A percentile compares a stretch with the other conserved stretches of the same genome.
These are phyloP conservation scores for Osmozyma mogii DNA, from an alignment of 805 yeast species.

Conservation along the genomic window DNA sequence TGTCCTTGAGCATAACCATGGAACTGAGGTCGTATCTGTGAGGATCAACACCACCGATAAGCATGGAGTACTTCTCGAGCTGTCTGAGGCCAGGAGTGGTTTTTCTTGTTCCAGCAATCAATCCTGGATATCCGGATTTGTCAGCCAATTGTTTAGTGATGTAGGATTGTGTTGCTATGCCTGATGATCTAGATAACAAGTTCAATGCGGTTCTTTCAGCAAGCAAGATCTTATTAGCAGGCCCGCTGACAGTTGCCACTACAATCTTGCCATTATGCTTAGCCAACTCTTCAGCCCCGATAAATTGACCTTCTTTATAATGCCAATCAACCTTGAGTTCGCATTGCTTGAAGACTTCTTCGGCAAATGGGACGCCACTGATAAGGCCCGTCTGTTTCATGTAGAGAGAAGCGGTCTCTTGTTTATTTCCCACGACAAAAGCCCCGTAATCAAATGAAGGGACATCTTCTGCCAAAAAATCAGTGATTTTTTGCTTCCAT, in stretches of 20 bases:
- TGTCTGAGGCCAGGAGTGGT: conserved; percentile 94
- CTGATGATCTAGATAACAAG: conserved; percentile 73
- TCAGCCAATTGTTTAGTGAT: conserved; percentile 54
- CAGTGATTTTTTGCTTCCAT: conserved; percentile 75
- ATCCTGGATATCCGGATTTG: conserved; percentile 63
- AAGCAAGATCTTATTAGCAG: conserved; percentile 67
- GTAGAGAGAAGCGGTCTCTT: conserved; percentile 65
- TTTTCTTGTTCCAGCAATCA: conserved; percentile 92
- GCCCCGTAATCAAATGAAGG: conserved; percentile 96
- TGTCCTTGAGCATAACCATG: conserved; percentile 95
- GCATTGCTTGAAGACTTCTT: conserved; percentile 76
- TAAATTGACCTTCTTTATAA: conserved; percentile 55
- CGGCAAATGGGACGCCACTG: conserved; percentile 84
- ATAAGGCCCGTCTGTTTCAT: conserved; percentile 77
- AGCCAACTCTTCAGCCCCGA: conserved; percentile 35
- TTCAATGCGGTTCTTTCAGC: conserved; percentile 87
- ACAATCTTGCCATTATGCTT: conserved; percentile 47
- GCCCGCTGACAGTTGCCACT: conserved; percentile 74
- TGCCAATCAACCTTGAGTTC: conserved; percentile 67
- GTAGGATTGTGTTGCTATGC: conserved; percentile 73
- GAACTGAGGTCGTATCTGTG: conserved; percentile 87
- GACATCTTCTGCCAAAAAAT: conserved; percentile 78
- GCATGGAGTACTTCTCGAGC: conserved; percentile 88
- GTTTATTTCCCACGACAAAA: conserved; percentile 77
- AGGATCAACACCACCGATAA: conserved; percentile 90